Evolutionary conservation across 179 eudicot species (phyloP).

Genomic region (Silene noctiflora): DNA sequence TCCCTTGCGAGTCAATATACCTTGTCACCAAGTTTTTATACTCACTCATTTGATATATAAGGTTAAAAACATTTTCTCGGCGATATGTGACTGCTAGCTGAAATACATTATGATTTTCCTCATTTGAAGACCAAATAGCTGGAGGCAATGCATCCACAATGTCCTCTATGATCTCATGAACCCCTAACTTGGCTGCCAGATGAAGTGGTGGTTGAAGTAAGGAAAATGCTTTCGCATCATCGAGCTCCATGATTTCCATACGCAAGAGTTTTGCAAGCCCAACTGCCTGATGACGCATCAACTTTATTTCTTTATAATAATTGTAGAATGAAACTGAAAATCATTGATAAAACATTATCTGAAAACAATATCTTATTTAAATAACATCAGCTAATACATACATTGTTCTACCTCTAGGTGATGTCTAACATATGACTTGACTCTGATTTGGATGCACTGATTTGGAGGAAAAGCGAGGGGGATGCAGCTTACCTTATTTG

Average conservation of each 20-base stretch:
- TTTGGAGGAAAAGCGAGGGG: no score
- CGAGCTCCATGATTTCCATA: slow-evolving; percentile 17
- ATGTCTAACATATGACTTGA: no score
- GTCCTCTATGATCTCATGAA: slow-evolving; percentile 34
- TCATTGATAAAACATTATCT: no score
- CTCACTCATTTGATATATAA: slow-evolving; percentile 33
- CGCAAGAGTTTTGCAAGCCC: slow-evolving; percentile 33
- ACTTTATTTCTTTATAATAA: not conserved
- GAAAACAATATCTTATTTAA: no score
- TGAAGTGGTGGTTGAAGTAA: slow-evolving; percentile 22
- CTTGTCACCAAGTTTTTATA: slow-evolving; percentile 25
- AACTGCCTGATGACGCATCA: slow-evolving; percentile 29
- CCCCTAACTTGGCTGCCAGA: slow-evolving; percentile 33
- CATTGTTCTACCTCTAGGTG: no score
- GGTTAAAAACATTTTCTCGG: slow-evolving; percentile 36
- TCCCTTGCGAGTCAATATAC: slow-evolving; percentile 22
- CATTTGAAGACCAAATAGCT: slow-evolving; percentile 22
- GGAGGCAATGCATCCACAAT: slow-evolving; percentile 26
- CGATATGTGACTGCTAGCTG: slow-evolving; percentile 35
- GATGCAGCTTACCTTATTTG: no score
- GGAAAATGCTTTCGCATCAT: slow-evolving; percentile 19
- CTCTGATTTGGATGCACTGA: no score
- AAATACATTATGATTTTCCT: slow-evolving; percentile 16
- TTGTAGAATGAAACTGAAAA: slow-evolving; percentile 10
- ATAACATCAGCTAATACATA: no score